Base-by-base conservation (phyloP, 23 red algal species). In the Cyanidiococcus yangmingshanensis region DNA sequence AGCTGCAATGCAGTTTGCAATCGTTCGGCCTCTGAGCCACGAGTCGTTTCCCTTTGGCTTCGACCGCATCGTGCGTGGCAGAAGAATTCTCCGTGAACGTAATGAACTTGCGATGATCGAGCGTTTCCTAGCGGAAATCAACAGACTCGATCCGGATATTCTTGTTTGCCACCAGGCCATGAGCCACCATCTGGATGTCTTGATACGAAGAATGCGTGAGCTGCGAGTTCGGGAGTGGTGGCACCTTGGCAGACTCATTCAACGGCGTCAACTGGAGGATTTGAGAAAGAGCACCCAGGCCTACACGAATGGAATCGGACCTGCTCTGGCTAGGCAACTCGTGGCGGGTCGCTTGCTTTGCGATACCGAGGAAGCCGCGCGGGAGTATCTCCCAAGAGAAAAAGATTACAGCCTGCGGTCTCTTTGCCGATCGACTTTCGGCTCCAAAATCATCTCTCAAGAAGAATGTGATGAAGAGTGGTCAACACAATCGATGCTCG, bases 31-130 rank as follows among this genome's bases (percentile, higher is more conserved):
- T 0, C 90, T 79, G 18, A 82, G 79, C 31, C 82, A 80, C 24
- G 39, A 79, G 82, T 58, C 75, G 68, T 57, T 89, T 75, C 86
- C 86, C 1, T 85, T 89, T 37, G 90, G 85, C 0, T 89, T 95
- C 39, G 74, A 38, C 34, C 34, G 34, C 24, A 3, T 3, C 34
- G 37, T 39, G 29, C 24, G 2, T 31, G 54, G 68, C 2, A 80
- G 85, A 33, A 80, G 84, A 1, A 41, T 75, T 39, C 59, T 80
- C 17, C 79, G 90, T 2, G 84, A 98, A 27, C 38, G 83, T 2
- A 92, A 88, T 59, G 94, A 98, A 77, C 59, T 75, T 7, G 85
- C 84, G n/a, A 58, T 98, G 38, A 57, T 98, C 27, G 88, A 98
- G 50, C 76, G 76, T 21, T 85, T 98, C 32, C 68, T 91, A 0